phyloP scores from a whole-genome alignment of 1,284 basidiomycete genomes.

The Agaricales sp. region DNA sequence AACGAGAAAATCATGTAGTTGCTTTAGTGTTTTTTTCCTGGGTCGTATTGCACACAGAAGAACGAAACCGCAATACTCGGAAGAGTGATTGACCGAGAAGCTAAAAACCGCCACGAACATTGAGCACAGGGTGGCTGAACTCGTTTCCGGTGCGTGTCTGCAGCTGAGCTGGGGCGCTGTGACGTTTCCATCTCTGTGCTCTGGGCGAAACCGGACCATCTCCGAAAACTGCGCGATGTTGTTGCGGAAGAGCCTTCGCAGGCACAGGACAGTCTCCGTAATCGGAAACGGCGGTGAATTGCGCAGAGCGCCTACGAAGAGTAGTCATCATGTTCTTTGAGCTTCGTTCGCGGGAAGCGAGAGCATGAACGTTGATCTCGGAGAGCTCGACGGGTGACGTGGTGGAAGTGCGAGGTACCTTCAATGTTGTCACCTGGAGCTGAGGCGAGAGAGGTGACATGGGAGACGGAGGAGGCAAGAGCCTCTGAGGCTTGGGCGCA shows the following conservation, averaged over 20 bases:
- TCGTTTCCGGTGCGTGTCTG: conserved; percentile 26
- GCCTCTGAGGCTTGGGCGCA: conserved; percentile 9
- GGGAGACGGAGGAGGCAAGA: conserved; percentile 23
- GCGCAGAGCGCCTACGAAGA: conserved; percentile 42
- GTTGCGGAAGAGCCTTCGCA: background rate
- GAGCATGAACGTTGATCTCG: conserved; percentile 38
- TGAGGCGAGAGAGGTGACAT: conserved; percentile 26
- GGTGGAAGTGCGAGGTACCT: conserved; percentile 35
- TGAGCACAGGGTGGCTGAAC: conserved; percentile 36
- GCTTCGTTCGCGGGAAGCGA: conserved; percentile 42
- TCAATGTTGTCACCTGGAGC: conserved; percentile 37
- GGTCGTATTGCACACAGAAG: too few species aligned
- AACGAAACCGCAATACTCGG: conserved; percentile 7
- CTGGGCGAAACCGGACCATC: conserved; percentile 17
- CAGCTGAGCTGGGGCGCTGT: conserved; percentile 38
- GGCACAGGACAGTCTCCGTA: too few species aligned
- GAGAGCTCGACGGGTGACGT: conserved; percentile 37
- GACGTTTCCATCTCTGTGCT: conserved; percentile 34
- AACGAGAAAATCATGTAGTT: background rate
- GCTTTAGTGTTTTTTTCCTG: too few species aligned
- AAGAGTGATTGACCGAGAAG: conserved; percentile 8
- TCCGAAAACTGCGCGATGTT: background rate
- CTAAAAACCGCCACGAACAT: conserved; percentile 35
- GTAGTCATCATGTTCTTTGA: conserved; percentile 56
- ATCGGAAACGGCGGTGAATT: conserved; percentile 14